These are phyloP conservation scores for Podaxis sp. DNA, from an alignment of 768 basidiomycete genomes.

Conservation along the genomic window DNA sequence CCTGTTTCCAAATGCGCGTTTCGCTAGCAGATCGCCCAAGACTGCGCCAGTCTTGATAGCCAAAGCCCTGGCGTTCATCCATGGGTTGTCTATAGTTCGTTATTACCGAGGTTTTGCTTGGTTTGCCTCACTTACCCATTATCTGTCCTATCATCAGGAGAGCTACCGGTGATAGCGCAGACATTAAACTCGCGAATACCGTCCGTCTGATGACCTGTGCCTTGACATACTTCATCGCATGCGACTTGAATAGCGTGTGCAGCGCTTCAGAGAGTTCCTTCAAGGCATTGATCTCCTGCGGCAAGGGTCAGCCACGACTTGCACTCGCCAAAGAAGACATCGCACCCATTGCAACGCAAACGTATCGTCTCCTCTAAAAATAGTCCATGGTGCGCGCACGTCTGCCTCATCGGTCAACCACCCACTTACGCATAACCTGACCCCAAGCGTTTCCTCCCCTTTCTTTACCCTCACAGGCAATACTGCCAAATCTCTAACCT, in stretches of 20 bases:
- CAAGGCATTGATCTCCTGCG: slow-evolving; percentile 52
- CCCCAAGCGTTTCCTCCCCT: slow-evolving; percentile 40
- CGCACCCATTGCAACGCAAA: slow-evolving; percentile 56
- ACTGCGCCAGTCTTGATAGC: slow-evolving; percentile 51
- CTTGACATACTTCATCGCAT: slow-evolving; percentile 48
- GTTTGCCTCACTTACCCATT: slow-evolving; percentile 33
- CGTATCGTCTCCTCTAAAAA: slow-evolving; percentile 47
- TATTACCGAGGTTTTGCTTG: neutral
- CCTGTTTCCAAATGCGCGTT: slow-evolving; percentile 48
- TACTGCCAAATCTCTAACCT: slow-evolving; percentile 50
- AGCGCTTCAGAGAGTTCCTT: slow-evolving; percentile 45
- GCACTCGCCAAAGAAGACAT: neutral
- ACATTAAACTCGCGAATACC: slow-evolving; percentile 43
- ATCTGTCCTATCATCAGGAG: slow-evolving; percentile 49
- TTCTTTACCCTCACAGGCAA: slow-evolving; percentile 36
- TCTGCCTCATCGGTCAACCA: slow-evolving; percentile 44
- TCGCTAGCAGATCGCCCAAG: slow-evolving; percentile 43
- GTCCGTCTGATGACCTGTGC: slow-evolving; percentile 46
- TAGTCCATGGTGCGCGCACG: slow-evolving; percentile 48
- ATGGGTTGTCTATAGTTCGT: slow-evolving; percentile 44
- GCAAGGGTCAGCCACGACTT: neutral
- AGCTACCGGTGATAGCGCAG: slow-evolving; percentile 45
- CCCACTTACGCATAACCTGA: slow-evolving; percentile 51
- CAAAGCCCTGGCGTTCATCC: slow-evolving; percentile 51
- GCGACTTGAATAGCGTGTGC: slow-evolving; percentile 34